These are phyloP conservation scores for Rosa hybrid DNA, from an alignment of 331 rosid species.

Conservation along the genomic window DNA sequence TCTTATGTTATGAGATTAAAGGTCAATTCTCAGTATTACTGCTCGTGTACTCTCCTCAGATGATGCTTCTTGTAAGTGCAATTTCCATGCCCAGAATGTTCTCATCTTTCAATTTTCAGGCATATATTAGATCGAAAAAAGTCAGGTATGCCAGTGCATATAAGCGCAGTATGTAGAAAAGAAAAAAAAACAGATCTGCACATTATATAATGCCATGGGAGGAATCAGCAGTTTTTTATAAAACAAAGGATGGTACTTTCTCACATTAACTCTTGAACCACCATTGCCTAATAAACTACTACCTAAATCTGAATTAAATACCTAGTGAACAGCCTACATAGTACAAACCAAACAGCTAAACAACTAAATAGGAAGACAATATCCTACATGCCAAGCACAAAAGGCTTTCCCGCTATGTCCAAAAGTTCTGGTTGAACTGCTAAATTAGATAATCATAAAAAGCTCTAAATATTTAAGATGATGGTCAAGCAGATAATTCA, in stretches of 20 bases:
- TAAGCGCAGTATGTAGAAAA: background rate
- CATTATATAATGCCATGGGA: background rate
- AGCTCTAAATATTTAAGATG: background rate
- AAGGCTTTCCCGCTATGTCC: constrained; percentile 21
- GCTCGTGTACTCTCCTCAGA: background rate
- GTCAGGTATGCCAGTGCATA: background rate
- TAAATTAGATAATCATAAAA: background rate
- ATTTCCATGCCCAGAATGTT: background rate
- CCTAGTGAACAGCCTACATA: background rate
- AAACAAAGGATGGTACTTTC: background rate
- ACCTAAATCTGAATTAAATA: background rate
- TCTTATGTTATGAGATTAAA: background rate
- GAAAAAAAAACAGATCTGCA: background rate
- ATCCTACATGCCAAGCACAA: constrained; percentile 9
- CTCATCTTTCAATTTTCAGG: background rate
- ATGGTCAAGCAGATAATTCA: background rate
- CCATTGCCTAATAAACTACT: background rate
- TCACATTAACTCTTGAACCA: background rate
- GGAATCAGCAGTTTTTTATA: background rate
- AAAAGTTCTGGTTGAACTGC: constrained; percentile 8
- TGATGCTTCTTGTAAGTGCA: background rate
- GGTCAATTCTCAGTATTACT: background rate
- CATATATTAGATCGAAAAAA: background rate
- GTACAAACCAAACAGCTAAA: background rate
- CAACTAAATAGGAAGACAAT: background rate